phyloP scores from a whole-genome alignment of 371 early-diverging fungal species.

The Apophysomyces sp. region DNA sequence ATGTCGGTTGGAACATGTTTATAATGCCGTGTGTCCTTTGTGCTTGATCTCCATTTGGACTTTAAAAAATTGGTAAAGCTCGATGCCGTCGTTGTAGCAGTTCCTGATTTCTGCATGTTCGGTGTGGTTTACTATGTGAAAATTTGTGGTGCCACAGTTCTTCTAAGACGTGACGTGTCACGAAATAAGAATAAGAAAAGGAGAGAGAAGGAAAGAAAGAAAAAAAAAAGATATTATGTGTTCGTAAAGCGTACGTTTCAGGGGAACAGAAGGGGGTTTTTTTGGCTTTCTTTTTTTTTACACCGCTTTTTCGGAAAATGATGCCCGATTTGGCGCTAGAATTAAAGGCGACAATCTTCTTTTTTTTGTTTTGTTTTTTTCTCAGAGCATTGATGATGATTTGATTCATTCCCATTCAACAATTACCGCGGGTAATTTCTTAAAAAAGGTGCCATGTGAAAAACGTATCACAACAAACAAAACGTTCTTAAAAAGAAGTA shows the following conservation, averaged over 20 bases:
- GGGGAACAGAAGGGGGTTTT: background rate
- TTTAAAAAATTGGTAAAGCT: slow-evolving; percentile 20
- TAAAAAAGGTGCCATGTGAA: no score
- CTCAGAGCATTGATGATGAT: no score
- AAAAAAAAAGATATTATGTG: background rate
- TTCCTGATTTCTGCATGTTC: slow-evolving; percentile 12
- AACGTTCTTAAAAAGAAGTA: no score
- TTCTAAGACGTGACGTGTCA: background rate
- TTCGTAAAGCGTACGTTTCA: background rate
- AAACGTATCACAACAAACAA: no score
- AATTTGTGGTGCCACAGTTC: background rate
- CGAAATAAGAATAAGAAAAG: background rate
- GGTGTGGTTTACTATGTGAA: background rate
- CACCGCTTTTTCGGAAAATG: background rate
- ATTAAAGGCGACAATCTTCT: no score
- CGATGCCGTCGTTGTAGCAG: slow-evolving; percentile 12
- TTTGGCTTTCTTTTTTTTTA: background rate
- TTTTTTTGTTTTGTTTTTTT: no score
- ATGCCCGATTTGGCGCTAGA: background rate
- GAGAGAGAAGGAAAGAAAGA: slow-evolving; percentile 29
- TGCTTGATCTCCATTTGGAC: slow-evolving; percentile 19
- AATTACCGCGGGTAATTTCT: no score
- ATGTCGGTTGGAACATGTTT: slow-evolving; percentile 23
- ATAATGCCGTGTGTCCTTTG: slow-evolving; percentile 9
- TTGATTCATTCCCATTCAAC: no score